Evolutionary conservation across 257 asterid species (phyloP).

Genomic region (Oldenlandia corymbosa): DNA sequence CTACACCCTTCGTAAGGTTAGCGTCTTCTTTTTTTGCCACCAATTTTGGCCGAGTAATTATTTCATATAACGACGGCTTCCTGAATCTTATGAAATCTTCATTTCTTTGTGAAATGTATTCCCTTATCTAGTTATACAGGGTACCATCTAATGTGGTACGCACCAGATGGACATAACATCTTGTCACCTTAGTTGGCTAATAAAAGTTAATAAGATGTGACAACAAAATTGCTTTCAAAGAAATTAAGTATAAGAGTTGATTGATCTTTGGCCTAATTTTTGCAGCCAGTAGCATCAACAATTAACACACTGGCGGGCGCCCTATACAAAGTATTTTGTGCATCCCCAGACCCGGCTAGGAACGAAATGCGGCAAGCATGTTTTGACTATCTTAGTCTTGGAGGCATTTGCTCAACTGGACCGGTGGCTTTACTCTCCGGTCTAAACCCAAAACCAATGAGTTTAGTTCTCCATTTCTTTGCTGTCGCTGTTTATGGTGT

Average conservation of each 20-base stretch:
- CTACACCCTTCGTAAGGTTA: constrained; percentile 33
- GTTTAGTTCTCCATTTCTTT: constrained; percentile 61
- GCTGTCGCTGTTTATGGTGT: constrained; percentile 65
- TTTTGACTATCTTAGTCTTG: constrained; percentile 65
- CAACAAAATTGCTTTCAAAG: neutral
- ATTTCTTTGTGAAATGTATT: no score
- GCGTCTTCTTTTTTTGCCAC: neutral
- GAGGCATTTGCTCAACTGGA: constrained; percentile 54
- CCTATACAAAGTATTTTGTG: constrained; percentile 60
- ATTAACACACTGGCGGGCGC: constrained; percentile 82
- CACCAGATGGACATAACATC: no score
- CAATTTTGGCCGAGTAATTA: no score
- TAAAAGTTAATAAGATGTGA: no score
- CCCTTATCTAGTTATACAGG: no score
- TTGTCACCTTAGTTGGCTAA: no score
- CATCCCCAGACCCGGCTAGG: constrained; percentile 66
- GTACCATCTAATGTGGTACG: no score
- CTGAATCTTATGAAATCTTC: no score
- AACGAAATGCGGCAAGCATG: constrained; percentile 67
- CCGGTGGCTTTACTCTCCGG: constrained; percentile 67
- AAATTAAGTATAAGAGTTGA: neutral
- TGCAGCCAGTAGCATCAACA: constrained; percentile 81
- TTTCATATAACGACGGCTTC: neutral
- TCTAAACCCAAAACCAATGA: constrained; percentile 58
- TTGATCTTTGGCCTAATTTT: constrained; percentile 6